Conservation (phyloP, 2,329 filamentous ascomycete species). For the Calonectria naviculata region DNA sequence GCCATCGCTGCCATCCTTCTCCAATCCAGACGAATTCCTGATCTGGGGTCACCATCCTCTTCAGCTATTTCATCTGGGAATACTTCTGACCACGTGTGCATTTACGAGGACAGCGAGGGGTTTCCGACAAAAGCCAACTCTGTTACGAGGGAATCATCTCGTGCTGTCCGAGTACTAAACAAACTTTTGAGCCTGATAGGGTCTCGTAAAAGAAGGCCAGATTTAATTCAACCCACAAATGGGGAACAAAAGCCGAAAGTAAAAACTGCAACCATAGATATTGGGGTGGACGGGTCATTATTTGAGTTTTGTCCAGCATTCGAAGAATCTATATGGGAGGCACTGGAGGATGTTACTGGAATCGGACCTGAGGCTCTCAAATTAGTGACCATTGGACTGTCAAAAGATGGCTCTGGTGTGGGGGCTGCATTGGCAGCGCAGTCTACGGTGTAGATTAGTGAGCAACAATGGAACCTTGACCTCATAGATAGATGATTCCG, state of each 20-base stretch:
- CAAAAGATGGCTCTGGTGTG: slow-evolving; percentile 79
- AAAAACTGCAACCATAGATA: slow-evolving; percentile 56
- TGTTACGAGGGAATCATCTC: not conserved
- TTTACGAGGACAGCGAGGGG: not conserved
- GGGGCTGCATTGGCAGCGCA: slow-evolving; percentile 73
- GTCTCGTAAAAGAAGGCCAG: not conserved
- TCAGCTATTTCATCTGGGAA: not conserved
- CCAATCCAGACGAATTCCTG: not conserved
- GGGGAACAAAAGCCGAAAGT: not conserved
- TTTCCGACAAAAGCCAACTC: not conserved
- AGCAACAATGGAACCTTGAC: not conserved
- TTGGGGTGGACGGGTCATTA: slow-evolving; percentile 78
- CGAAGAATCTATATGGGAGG: slow-evolving; percentile 72
- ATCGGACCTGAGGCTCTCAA: slow-evolving; percentile 62
- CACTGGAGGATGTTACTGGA: slow-evolving; percentile 60
- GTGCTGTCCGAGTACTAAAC: not conserved
- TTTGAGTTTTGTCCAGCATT: slow-evolving; percentile 80
- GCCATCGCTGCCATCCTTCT: slow-evolving; percentile 5
- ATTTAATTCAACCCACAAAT: not conserved
- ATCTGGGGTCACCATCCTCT: not conserved
- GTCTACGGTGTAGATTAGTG: not conserved
- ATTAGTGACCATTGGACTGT: slow-evolving; percentile 75
- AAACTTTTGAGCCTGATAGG: not conserved
- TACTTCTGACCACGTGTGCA: not conserved
- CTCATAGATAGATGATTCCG: not conserved